Evolutionary conservation across 257 asterid genomes (phyloP).

Genomic region (Primulina eburnea): DNA sequence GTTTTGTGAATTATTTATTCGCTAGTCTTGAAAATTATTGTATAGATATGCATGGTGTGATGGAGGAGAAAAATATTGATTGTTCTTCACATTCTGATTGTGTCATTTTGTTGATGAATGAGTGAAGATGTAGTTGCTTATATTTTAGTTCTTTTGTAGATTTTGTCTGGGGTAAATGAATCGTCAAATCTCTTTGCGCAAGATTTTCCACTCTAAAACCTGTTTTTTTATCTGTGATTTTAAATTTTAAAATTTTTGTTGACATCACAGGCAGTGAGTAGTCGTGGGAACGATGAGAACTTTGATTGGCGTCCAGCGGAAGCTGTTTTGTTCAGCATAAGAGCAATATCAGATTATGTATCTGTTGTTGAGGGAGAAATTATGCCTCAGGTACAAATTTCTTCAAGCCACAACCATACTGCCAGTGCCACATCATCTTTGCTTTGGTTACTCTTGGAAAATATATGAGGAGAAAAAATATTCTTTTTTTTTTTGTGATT

Average conservation of each 20-base stretch:
- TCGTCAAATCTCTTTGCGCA: slow-evolving; percentile 9
- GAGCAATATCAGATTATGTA: slow-evolving; percentile 90
- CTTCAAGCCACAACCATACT: slow-evolving; percentile 19
- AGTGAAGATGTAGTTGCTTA: neutral
- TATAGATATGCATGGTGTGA: slow-evolving; percentile 1
- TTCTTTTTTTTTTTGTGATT: no score
- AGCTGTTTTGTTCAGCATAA: slow-evolving; percentile 90
- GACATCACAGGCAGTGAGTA: slow-evolving; percentile 54
- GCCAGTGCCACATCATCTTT: slow-evolving; percentile 19
- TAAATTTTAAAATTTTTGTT: slow-evolving; percentile 24
- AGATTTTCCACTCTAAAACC: slow-evolving; percentile 11
- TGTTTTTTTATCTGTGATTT: slow-evolving; percentile 21
- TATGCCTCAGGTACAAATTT: slow-evolving; percentile 83
- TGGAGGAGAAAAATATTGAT: slow-evolving; percentile 13
- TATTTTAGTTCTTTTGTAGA: slow-evolving; percentile 3
- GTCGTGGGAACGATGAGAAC: slow-evolving; percentile 44
- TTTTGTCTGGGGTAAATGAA: slow-evolving; percentile 1
- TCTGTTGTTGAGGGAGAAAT: slow-evolving; percentile 70
- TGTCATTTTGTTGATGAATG: neutral
- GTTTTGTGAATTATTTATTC: neutral
- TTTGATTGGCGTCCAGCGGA: slow-evolving; percentile 91
- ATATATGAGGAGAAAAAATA: no score
- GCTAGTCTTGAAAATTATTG: slow-evolving; percentile 14
- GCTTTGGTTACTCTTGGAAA: slow-evolving; percentile 10
- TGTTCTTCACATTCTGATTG: slow-evolving; percentile 3